Evolutionary conservation across 2,329 filamentous ascomycete genomes (phyloP).

Genomic region (Ceratocystis colombiana): DNA sequence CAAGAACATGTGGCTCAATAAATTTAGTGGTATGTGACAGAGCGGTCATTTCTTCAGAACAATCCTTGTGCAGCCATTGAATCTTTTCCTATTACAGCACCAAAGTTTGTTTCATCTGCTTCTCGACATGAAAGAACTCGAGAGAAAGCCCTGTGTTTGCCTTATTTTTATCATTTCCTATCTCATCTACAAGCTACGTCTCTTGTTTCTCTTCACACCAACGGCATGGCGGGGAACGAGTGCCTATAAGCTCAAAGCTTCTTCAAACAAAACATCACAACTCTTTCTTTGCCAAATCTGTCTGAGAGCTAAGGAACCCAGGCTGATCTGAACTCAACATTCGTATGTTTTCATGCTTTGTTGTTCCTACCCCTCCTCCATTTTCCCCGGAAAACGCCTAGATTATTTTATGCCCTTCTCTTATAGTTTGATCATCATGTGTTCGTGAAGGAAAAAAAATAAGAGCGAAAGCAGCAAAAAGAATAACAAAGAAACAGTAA

Average conservation of each 20-base stretch:
- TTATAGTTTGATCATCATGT: background rate
- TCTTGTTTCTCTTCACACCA: too few species aligned
- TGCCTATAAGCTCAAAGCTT: background rate
- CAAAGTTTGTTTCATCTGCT: too few species aligned
- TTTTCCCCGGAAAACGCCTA: constrained; percentile 10
- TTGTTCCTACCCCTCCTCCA: background rate
- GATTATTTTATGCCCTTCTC: constrained; percentile 3
- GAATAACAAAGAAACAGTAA: constrained; percentile 19
- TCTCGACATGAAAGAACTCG: too few species aligned
- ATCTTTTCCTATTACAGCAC: too few species aligned
- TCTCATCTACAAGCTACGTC: too few species aligned
- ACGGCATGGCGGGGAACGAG: background rate
- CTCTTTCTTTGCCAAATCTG: constrained; percentile 14
- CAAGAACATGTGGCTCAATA: too few species aligned
- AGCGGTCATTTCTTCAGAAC: too few species aligned
- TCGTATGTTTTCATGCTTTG: background rate
- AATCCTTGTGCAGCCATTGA: too few species aligned
- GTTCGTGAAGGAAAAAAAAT: constrained; percentile 6
- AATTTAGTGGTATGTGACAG: too few species aligned
- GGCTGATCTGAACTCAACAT: background rate
- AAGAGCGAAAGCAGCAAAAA: constrained; percentile 10
- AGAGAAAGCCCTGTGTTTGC: too few species aligned
- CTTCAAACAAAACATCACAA: background rate
- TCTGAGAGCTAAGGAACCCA: background rate
- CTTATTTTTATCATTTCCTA: too few species aligned